Percentiles rank a stretch among this genome's conserved stretches.
Conservation (phyloP, 2,329 filamentous ascomycete genomes). For the Aureobasidium sp. region DNA sequence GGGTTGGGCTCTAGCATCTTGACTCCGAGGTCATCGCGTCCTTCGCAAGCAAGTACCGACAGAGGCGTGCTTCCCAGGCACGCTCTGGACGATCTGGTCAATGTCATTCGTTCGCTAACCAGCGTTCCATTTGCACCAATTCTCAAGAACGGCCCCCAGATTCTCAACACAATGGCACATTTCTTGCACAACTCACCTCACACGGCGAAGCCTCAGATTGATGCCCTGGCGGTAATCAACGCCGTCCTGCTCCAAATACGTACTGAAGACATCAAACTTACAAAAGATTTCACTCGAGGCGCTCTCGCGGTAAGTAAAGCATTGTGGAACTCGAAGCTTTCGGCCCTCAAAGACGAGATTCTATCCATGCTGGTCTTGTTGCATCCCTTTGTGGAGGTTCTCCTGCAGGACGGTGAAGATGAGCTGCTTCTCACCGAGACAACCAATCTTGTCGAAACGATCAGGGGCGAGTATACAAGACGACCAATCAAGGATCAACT, state of each 20-base stretch:
- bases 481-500: slow-evolving; percentile 65
- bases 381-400: slow-evolving; percentile 33
- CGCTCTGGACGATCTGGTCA: slow-evolving; percentile 27
- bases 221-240: slow-evolving; percentile 72
- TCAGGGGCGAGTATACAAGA: slow-evolving; percentile 73
- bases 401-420: slow-evolving; percentile 23
- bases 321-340: slow-evolving; percentile 69
- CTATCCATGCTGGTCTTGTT: slow-evolving; percentile 63
- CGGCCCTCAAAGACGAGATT: slow-evolving; percentile 65
- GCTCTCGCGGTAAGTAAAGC: slow-evolving; percentile 65
- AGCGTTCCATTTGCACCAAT: slow-evolving; percentile 27
- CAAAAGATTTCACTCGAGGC: slow-evolving; percentile 52
- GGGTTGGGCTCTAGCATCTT: slow-evolving; percentile 18
- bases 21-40: slow-evolving; percentile 23
- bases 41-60: slow-evolving; percentile 17
- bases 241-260: slow-evolving; percentile 57
- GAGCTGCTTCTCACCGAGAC: slow-evolving; percentile 36
- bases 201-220: slow-evolving; percentile 60
- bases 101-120: slow-evolving; percentile 24
- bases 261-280: slow-evolving; percentile 60
- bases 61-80: slow-evolving; percentile 16
- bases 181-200: slow-evolving; percentile 45
- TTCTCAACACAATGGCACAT: slow-evolving; percentile 51
- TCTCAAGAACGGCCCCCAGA: slow-evolving; percentile 45
- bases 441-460: slow-evolving; percentile 58